These are phyloP conservation scores for Irpex sp. DNA, from an alignment of 1,284 basidiomycete genomes.

Conservation along the genomic window DNA sequence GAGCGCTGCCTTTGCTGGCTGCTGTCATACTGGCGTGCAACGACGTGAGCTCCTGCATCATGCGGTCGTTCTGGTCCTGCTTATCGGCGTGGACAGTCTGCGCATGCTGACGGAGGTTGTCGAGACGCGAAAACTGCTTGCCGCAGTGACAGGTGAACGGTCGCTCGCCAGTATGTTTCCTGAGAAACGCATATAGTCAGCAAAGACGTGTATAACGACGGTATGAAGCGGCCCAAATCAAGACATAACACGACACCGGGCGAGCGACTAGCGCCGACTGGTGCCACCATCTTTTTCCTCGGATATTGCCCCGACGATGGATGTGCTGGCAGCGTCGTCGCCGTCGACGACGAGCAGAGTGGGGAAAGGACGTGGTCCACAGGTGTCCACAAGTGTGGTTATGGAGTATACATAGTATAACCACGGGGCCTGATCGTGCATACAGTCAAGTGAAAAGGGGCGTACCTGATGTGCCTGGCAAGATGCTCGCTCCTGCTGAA, in stretches of 20 bases:
- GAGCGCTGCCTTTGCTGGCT: slow-evolving; percentile 52
- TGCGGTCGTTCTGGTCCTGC: slow-evolving; percentile 82
- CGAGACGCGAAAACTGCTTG: slow-evolving; percentile 93
- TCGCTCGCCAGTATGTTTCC: slow-evolving; percentile 96
- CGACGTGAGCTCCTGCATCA: slow-evolving; percentile 87
- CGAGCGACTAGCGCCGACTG: background rate
- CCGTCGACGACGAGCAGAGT: background rate
- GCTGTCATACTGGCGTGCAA: slow-evolving; percentile 85
- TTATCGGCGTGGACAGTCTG: slow-evolving; percentile 95
- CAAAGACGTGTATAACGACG: too few relatives aligned
- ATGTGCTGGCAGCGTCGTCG: background rate
- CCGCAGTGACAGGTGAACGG: slow-evolving; percentile 95
- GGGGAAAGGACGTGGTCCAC: background rate
- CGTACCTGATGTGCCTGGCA: slow-evolving; percentile 89
- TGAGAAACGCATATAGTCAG: slow-evolving; percentile 25
- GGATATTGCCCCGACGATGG: background rate
- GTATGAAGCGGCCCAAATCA: too few relatives aligned
- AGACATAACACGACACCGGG: too few relatives aligned
- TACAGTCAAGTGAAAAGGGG: slow-evolving; percentile 12
- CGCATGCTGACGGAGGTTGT: slow-evolving; percentile 95
- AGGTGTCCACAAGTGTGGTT: background rate
- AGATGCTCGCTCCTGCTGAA: slow-evolving; percentile 95
- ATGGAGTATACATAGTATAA: background rate
- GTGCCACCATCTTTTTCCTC: slow-evolving; percentile 1
- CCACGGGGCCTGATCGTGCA: background rate